Conservation (phyloP, 495 filamentous ascomycete species). For the Xanthoparmelia taractica region DNA sequence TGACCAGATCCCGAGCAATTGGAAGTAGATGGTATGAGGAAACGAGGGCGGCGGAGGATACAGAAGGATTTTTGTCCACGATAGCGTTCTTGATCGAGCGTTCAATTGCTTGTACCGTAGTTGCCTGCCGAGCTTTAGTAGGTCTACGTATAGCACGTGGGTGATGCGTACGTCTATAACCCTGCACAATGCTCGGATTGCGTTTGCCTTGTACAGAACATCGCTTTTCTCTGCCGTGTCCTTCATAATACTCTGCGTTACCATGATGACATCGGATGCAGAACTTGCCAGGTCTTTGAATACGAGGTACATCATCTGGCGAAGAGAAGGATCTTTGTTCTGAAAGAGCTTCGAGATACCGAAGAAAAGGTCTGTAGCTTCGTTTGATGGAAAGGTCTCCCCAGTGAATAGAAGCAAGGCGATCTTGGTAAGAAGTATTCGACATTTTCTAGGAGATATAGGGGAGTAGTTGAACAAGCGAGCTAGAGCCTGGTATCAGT, state of each 20-base stretch:
- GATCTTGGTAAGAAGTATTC: constrained; percentile 94
- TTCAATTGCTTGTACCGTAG: constrained; percentile 97
- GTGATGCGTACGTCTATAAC: constrained; percentile 82
- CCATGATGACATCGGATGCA: constrained; percentile 99
- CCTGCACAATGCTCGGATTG: constrained; percentile 88
- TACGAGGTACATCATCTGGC: constrained; percentile 97
- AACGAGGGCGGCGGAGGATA: constrained; percentile 92
- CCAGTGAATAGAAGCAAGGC: constrained; percentile 93
- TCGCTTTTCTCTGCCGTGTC: constrained; percentile 94
- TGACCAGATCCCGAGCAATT: constrained; percentile 88
- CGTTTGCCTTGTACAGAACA: constrained; percentile 91
- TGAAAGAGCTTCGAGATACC: constrained; percentile 99
- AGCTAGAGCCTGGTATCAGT: constrained; percentile 47
- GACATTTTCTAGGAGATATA: constrained; percentile 89
- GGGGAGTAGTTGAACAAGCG: constrained; percentile 96
- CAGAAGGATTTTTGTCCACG: constrained; percentile 97
- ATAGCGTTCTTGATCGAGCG: constrained; percentile 98
- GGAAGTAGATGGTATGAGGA: constrained; percentile 98
- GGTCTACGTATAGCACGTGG: background rate
- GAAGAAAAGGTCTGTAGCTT: constrained; percentile 98
- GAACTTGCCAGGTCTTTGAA: constrained; percentile 94
- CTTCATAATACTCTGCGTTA: constrained; percentile 99
- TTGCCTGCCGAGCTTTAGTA: constrained; percentile 50
- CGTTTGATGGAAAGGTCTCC: constrained; percentile 91
- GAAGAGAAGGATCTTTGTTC: constrained; percentile 95